Evolutionary conservation across 2,329 filamentous ascomycete genomes (phyloP), one percentile per base, ranked within the genome.

Genomic region (Fusarium beomiforme): DNA sequence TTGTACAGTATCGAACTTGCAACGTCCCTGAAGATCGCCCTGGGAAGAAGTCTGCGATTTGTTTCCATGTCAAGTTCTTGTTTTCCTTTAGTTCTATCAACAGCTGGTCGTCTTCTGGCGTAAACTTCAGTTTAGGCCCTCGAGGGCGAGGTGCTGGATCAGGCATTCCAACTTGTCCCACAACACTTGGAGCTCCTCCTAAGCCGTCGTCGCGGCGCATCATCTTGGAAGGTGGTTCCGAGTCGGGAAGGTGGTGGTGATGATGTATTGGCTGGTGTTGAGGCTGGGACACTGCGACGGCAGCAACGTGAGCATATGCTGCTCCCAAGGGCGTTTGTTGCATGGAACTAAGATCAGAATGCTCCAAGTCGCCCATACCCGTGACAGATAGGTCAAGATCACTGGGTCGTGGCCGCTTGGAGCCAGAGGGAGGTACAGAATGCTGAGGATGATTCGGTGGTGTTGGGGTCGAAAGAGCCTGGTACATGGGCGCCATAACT

Each of bases 1-100:
- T 97, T 44, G 94, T 97, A 79, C 95, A 98, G 80, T 98, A 98
- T 37, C 95, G 91, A 59, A 98, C 95, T 81, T 98, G 95, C 67
- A 98, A 83, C 33, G 95, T 97, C 21, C 95, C 95, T 47, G 93
- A 97, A 64, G 93, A 96, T 63, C 95, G 87, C 3, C 94, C 95
- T 1, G 95, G 95, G 75, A 98, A 98, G 82, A 97, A 97, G 78
- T 97, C 95, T 61, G 94, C 93, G 77, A 98, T 98, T 85, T 98
- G 95, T 83, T 97, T 97, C 95, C 95, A 98, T 8, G 95, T 97
- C 78, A 98, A 85, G 78, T 93, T 95, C 81, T 96, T 97, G 78
- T 96, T 95, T 82, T 98, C 95, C 81, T 98, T 98, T 69, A 98
- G 85, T 78, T 97, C 93, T 61, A 97, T 91, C 58, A 98, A 86